Conservation (phyloP, 148 eudicot species). For the Rhododendron williamsianum region DNA sequence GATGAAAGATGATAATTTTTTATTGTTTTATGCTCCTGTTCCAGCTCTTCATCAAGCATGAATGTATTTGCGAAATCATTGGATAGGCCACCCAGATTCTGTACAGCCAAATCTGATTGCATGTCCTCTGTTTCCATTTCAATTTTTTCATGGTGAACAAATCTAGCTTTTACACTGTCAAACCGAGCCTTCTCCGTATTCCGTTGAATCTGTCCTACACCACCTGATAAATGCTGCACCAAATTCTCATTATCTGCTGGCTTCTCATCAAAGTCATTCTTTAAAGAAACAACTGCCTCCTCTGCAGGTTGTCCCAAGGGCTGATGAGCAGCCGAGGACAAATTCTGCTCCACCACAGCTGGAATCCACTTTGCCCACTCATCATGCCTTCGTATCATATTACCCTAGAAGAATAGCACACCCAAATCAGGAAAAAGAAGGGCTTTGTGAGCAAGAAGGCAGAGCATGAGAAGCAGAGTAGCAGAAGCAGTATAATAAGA, state of each 20-base stretch:
- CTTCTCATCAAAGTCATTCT: conserved; percentile 14
- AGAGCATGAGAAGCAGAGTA: neutral
- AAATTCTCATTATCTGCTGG: conserved; percentile 20
- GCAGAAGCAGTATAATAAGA: neutral
- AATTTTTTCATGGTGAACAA: conserved; percentile 17
- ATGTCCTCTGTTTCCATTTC: conserved; percentile 17
- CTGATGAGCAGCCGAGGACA: conserved; percentile 19
- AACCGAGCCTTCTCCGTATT: conserved; percentile 15
- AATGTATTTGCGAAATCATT: conserved; percentile 67
- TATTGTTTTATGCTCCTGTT: conserved; percentile 45
- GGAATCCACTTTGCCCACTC: conserved; percentile 80
- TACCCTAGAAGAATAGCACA: conserved; percentile 42
- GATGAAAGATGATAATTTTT: conserved; percentile 32
- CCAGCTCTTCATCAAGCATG: conserved; percentile 94
- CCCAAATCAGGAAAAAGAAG: neutral
- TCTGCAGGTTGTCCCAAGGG: conserved; percentile 20
- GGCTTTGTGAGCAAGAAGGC: neutral
- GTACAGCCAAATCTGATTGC: conserved; percentile 25
- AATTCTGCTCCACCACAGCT: conserved; percentile 24
- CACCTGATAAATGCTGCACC: conserved; percentile 12
- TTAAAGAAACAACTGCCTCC: conserved; percentile 12
- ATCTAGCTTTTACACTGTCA: conserved; percentile 21
- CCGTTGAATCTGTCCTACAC: conserved; percentile 12
- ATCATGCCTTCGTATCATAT: conserved; percentile 64
- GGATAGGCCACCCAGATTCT: conserved; percentile 39